Conservation (phyloP, 2,329 filamentous ascomycete species). For the Alternaria triticimaculans region DNA sequence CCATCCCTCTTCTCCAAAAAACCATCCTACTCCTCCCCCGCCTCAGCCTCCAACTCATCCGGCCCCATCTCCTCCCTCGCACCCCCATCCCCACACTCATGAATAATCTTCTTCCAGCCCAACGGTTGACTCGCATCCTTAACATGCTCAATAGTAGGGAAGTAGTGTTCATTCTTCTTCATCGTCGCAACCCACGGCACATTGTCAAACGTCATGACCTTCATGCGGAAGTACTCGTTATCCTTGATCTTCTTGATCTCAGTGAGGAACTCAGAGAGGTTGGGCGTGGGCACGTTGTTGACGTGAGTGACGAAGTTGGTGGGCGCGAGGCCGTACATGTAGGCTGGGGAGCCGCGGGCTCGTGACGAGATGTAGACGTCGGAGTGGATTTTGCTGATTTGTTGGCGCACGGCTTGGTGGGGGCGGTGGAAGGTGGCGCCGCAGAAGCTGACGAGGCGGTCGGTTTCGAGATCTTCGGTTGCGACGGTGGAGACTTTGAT, state of each 20-base stretch:
- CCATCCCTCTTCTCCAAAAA: not conserved
- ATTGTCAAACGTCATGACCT: slow-evolving; percentile 98
- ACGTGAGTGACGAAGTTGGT: slow-evolving; percentile 98
- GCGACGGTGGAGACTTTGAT: slow-evolving; percentile 84
- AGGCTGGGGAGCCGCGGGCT: slow-evolving; percentile 45
- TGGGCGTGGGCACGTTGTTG: slow-evolving; percentile 84
- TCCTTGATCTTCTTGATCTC: slow-evolving; percentile 89
- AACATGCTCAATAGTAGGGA: slow-evolving; percentile 70
- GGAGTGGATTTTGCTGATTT: slow-evolving; percentile 94
- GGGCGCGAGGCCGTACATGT: slow-evolving; percentile 71
- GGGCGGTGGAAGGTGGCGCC: slow-evolving; percentile 91
- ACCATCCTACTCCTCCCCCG: slow-evolving; percentile 21
- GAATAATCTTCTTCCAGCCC: slow-evolving; percentile 65
- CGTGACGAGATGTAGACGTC: slow-evolving; percentile 95
- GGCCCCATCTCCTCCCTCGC: slow-evolving; percentile 39
- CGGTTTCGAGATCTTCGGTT: slow-evolving; percentile 89
- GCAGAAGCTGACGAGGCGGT: slow-evolving; percentile 91
- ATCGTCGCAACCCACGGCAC: slow-evolving; percentile 99
- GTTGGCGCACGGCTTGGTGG: slow-evolving; percentile 94
- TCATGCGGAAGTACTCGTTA: slow-evolving; percentile 96
- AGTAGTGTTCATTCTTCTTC: slow-evolving; percentile 99
- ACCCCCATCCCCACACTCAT: slow-evolving; percentile 56
- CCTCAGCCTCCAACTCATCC: slow-evolving; percentile 39
- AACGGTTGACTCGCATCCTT: slow-evolving; percentile 61
- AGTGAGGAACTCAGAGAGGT: slow-evolving; percentile 79